These are phyloP conservation scores for Phytophthora fragariae DNA, from an alignment of 352 stramenopile genomes.

Conservation along the genomic window DNA sequence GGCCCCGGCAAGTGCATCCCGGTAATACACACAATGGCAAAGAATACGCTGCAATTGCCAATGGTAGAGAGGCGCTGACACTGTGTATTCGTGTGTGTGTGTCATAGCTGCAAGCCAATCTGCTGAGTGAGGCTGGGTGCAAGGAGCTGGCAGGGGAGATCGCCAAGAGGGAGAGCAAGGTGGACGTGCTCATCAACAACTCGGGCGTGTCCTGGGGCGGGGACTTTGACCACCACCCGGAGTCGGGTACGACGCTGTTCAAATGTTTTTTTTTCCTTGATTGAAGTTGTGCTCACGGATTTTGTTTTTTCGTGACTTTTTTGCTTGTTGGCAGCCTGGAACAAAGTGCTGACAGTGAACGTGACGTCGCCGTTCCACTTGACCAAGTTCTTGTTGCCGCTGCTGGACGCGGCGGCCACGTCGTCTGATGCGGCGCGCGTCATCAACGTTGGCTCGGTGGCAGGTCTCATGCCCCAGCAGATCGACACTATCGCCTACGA, in stretches of 20 bases:
- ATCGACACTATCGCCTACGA: conserved; percentile 95
- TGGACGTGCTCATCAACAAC: conserved; percentile 97
- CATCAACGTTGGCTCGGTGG: conserved; percentile 82
- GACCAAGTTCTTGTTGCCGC: conserved; percentile 88
- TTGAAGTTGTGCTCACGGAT: conserved; percentile 87
- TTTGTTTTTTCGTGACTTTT: conserved; percentile 47
- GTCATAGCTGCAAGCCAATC: conserved; percentile 46
- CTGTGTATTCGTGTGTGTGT: not conserved
- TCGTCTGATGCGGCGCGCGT: conserved; percentile 63
- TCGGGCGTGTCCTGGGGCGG: conserved; percentile 71
- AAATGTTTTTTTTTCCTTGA: not conserved
- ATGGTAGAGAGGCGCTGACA: not conserved
- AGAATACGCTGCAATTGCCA: not conserved
- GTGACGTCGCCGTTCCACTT: conserved; percentile 96
- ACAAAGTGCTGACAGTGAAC: conserved; percentile 96
- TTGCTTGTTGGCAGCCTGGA: conserved; percentile 81
- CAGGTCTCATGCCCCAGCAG: conserved; percentile 84
- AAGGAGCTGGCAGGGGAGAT: conserved; percentile 75
- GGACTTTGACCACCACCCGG: conserved; percentile 43
- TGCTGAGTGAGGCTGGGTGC: conserved; percentile 45
- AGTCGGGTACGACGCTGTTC: conserved; percentile 24
- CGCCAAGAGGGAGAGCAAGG: conserved; percentile 66
- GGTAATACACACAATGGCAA: conserved; percentile 21
- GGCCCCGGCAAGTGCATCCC: conserved; percentile 72
- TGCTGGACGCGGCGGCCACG: conserved; percentile 80